Evolutionary conservation across 2,329 filamentous ascomycete species (phyloP).

Genomic region (Pseudogymnoascus verrucosus): DNA sequence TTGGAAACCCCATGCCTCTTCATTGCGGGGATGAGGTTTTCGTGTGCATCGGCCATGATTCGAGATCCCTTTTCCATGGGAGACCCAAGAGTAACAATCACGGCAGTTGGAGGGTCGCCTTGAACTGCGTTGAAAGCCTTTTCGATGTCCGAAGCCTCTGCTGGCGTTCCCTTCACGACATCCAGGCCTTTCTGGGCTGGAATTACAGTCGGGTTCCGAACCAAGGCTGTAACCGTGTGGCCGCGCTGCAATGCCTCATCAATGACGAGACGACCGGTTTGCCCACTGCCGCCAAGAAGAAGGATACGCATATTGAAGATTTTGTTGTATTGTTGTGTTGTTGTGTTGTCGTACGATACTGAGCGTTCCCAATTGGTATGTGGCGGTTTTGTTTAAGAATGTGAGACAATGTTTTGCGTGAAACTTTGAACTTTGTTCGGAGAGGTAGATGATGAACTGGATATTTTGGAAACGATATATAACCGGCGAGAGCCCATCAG

Average conservation of each 20-base stretch:
- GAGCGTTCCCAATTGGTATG: background rate
- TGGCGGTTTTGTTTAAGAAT: background rate
- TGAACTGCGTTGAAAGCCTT: constrained; percentile 38
- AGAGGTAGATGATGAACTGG: background rate
- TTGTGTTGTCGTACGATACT: too few relatives aligned
- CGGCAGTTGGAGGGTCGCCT: constrained; percentile 41
- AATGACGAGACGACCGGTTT: constrained; percentile 38
- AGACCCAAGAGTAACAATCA: constrained; percentile 29
- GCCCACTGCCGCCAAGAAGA: constrained; percentile 38
- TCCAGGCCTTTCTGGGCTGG: constrained; percentile 29
- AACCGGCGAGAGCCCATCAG: background rate
- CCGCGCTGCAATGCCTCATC: constrained; percentile 26
- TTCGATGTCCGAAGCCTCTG: constrained; percentile 31
- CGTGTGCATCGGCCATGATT: constrained; percentile 38
- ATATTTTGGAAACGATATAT: background rate
- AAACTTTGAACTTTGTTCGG: background rate
- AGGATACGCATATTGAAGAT: constrained; percentile 28
- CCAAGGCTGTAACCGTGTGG: constrained; percentile 39
- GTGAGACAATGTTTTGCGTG: background rate
- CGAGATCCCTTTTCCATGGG: constrained; percentile 27
- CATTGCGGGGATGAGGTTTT: constrained; percentile 32
- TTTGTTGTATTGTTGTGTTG: background rate
- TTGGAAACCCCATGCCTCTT: constrained; percentile 30
- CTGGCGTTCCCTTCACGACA: constrained; percentile 33
- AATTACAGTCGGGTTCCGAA: constrained; percentile 33